A percentile compares a stretch with the other conserved stretches of the same genome.
These are phyloP conservation scores for Globisporangium recalcitrans DNA, from an alignment of 352 stramenopile species.

Conservation along the genomic window DNA sequence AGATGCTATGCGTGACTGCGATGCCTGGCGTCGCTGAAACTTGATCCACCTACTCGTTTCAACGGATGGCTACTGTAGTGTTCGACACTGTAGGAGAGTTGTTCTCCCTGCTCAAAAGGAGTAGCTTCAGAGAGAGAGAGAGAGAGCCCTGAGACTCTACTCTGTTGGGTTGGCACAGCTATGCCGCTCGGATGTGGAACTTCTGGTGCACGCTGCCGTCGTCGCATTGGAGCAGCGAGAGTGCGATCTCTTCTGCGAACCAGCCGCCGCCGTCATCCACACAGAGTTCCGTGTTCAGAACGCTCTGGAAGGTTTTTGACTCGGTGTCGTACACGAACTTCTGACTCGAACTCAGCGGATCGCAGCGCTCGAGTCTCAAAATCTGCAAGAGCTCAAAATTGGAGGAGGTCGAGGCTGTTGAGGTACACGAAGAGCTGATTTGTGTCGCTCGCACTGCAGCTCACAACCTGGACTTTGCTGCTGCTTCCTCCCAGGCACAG, in stretches of 20 bases:
- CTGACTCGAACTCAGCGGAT: background rate
- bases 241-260: constrained; percentile 7
- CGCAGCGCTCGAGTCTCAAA: constrained; percentile 4
- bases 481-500: constrained; percentile 8
- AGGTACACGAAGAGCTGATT: constrained; percentile 9
- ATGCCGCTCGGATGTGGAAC: constrained; percentile 7
- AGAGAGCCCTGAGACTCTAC: background rate
- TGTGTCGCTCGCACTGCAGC: background rate
- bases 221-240: constrained; percentile 6
- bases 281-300: background rate
- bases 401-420: background rate
- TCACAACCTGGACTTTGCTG: background rate
- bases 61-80: too few species aligned
- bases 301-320: background rate
- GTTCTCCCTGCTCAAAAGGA: too few species aligned
- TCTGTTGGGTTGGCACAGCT: background rate
- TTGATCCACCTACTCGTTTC: too few species aligned
- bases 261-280: constrained; percentile 13
- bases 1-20: too few species aligned
- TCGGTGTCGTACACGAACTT: constrained; percentile 6
- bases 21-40: too few species aligned
- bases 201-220: constrained; percentile 8
- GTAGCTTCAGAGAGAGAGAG: too few species aligned
- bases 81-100: too few species aligned
- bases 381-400: constrained; percentile 1